Percentiles rank a stretch among this genome's conserved stretches.
Conservation (phyloP, 805 yeast genomes). For the Scheffersomyces ergatensis region DNA sequence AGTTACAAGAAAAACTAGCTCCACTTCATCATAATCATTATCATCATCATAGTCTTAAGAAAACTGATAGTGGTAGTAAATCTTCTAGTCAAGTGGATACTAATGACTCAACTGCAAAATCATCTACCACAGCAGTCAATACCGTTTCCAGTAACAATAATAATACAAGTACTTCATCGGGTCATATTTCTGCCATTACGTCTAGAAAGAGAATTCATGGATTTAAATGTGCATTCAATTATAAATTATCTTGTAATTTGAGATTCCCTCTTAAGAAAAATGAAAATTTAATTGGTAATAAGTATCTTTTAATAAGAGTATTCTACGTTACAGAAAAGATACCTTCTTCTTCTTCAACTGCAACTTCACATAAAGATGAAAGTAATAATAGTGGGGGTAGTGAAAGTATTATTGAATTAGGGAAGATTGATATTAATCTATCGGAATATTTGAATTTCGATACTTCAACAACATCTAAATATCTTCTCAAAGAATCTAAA, state of each 20-base stretch:
- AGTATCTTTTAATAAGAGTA: slow-evolving; percentile 38
- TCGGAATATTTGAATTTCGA: slow-evolving; percentile 65
- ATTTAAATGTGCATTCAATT: slow-evolving; percentile 39
- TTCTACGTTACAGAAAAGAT: slow-evolving; percentile 29
- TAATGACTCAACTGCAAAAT: background rate
- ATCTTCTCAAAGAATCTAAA: slow-evolving; percentile 72
- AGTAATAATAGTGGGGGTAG: background rate
- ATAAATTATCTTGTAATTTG: slow-evolving; percentile 31
- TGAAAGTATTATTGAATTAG: slow-evolving; percentile 48
- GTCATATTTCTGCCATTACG: slow-evolving; percentile 24
- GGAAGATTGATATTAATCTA: slow-evolving; percentile 64
- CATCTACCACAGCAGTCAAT: background rate
- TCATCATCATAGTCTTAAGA: background rate
- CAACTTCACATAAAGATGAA: slow-evolving; percentile 5
- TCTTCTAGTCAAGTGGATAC: background rate
- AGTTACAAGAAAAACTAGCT: slow-evolving; percentile 9
- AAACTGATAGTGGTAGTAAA: background rate
- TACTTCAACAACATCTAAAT: slow-evolving; percentile 52
- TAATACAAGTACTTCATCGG: background rate
- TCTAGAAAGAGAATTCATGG: slow-evolving; percentile 31
- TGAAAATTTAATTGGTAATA: slow-evolving; percentile 39
- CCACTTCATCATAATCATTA: background rate
- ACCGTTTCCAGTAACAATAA: background rate
- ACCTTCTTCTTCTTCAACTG: slow-evolving; percentile 5
- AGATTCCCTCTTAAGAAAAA: slow-evolving; percentile 39